These are phyloP conservation scores for Straminergon stramineum DNA, from an alignment of 225 moss, liverwort and hornwort species.

Conservation along the genomic window DNA sequence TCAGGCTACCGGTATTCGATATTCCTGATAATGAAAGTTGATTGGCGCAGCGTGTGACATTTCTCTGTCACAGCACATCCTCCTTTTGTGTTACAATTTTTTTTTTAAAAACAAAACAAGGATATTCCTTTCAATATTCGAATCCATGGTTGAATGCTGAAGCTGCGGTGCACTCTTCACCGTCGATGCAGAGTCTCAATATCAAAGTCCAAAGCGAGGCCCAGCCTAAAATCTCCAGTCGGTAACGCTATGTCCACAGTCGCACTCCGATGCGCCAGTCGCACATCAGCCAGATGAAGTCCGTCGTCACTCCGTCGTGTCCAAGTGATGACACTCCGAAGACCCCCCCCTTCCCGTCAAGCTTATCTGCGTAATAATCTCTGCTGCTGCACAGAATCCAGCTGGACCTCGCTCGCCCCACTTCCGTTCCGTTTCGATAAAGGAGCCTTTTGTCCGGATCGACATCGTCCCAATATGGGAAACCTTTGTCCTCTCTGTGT, in stretches of 20 bases:
- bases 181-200: not conserved
- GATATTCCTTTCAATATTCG: not conserved
- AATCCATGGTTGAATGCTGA: not conserved
- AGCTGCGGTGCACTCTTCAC: not conserved
- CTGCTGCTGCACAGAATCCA: not conserved
- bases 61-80: not conserved
- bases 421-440: not conserved
- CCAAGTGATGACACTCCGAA: not conserved
- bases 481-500: not conserved
- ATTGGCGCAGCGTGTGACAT: not conserved
- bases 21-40: not conserved
- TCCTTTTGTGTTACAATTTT: not conserved
- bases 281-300: not conserved
- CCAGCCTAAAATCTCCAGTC: not conserved
- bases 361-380: not conserved
- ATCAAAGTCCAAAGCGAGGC: not conserved
- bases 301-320: not conserved
- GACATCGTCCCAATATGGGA: not conserved
- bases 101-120: no score
- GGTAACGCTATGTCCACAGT: not conserved
- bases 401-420: not conserved
- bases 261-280: not conserved
- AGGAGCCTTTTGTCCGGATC: not conserved
- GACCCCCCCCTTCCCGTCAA: not conserved
- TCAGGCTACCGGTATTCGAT: not conserved